Evolutionary conservation across 1,284 basidiomycete genomes (phyloP).

Genomic region (Ganoderma sinense): DNA sequence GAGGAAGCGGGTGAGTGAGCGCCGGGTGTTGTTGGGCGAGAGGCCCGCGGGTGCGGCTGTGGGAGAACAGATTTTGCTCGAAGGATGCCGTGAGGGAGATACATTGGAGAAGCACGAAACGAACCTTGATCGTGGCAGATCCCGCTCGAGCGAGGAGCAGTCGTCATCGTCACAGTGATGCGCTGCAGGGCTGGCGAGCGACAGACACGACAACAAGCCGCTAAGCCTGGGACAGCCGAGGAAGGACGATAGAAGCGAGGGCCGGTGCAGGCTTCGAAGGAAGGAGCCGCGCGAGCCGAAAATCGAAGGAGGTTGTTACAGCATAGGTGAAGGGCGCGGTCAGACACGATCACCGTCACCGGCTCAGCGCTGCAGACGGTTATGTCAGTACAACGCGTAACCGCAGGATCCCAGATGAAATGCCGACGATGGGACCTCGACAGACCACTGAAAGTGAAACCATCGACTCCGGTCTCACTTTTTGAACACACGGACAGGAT

Average conservation of each 20-base stretch:
- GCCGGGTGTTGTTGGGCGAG: not conserved
- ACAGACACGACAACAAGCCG: not conserved
- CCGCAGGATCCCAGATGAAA: not conserved
- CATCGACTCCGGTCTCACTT: not conserved
- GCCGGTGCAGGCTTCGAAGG: not conserved
- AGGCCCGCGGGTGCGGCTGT: not conserved
- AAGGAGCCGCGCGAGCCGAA: not conserved
- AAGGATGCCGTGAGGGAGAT: not conserved
- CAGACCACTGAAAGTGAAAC: not conserved
- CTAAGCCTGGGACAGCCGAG: not conserved
- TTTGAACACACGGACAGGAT: not conserved
- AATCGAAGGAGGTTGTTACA: not conserved
- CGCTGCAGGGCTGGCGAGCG: not conserved
- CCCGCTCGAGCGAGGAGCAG: not conserved
- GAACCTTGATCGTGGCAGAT: constrained; percentile 10
- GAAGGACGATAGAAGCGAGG: not conserved
- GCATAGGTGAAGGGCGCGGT: not conserved
- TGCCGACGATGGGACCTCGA: not conserved
- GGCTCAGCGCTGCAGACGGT: not conserved
- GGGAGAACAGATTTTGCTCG: not conserved
- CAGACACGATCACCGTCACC: not conserved
- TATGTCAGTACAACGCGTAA: not conserved
- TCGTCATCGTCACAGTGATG: constrained; percentile 2
- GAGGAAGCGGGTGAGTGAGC: not conserved
- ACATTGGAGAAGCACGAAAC: not conserved